A percentile compares a stretch with the other conserved stretches of the same genome.
Evolutionary conservation across 768 basidiomycete species (phyloP).

Genomic region (Lentinula boryana): DNA sequence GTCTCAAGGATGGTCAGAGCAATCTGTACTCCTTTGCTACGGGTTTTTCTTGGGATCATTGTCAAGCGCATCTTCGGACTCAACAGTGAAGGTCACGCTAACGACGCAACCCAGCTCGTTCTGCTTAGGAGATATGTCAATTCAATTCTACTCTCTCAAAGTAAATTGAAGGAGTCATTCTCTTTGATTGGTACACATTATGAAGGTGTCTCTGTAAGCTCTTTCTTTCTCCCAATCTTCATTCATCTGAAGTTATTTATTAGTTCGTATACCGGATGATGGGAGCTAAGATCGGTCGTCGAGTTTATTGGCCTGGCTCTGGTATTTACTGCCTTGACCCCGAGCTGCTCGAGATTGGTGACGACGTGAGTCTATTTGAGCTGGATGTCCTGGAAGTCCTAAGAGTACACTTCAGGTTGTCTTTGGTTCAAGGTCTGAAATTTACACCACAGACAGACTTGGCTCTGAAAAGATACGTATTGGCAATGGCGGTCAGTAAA

Average conservation of each 20-base stretch:
- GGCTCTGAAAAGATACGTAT: slow-evolving; percentile 34
- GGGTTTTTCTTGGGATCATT: slow-evolving; percentile 30
- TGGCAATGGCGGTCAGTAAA: slow-evolving; percentile 28
- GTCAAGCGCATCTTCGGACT: slow-evolving; percentile 36
- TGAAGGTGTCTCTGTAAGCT: slow-evolving; percentile 35
- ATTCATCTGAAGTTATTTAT: not conserved
- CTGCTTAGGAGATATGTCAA: slow-evolving; percentile 34
- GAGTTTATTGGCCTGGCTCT: slow-evolving; percentile 43
- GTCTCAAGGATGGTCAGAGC: slow-evolving; percentile 33
- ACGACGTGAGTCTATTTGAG: slow-evolving; percentile 22
- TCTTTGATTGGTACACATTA: slow-evolving; percentile 41
- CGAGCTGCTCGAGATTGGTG: slow-evolving; percentile 40
- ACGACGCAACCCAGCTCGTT: slow-evolving; percentile 23
- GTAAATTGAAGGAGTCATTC: slow-evolving; percentile 28
- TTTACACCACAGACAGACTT: slow-evolving; percentile 37
- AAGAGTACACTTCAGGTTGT: slow-evolving; percentile 18
- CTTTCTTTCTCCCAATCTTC: not conserved
- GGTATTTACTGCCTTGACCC: slow-evolving; percentile 41
- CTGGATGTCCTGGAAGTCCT: not conserved
- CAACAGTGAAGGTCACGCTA: slow-evolving; percentile 21
- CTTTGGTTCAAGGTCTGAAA: slow-evolving; percentile 38
- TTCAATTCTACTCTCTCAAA: slow-evolving; percentile 27
- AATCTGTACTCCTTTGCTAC: slow-evolving; percentile 29
- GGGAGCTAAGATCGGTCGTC: slow-evolving; percentile 45
- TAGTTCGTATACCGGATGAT: slow-evolving; percentile 36